Evolutionary conservation across 495 filamentous ascomycete genomes (phyloP), one percentile per base, ranked within the genome.

Genomic region (Talaromyces trachyspermus): DNA sequence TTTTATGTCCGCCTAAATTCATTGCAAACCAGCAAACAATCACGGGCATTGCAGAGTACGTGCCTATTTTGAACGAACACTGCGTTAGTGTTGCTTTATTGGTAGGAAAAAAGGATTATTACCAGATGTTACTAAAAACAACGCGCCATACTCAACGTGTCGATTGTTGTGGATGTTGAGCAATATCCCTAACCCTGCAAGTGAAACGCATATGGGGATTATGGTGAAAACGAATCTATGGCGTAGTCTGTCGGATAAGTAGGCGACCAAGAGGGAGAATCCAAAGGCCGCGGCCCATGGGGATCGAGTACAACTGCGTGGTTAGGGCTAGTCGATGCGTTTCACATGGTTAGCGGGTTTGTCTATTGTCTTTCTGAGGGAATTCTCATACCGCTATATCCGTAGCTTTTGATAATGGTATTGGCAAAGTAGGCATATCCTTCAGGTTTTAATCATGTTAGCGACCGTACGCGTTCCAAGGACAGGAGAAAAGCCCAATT

Each of bases 11-110:
- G 1, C 85, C 85, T 12, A 95, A 66, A 53, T 95, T 95, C 80
- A 95, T 95, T 51, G 84, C 85, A 65, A 89, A 95, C 89, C 90
- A 98, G 60, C 89, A 96, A 0, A 94, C 79, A 29, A 87, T 75
- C 9, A 95, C 78, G 0, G 88, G 89, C 80, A 91, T 86, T 7
- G 87, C 84, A 43, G 76, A 74, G 55, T 86, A 86, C 6, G 44
- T 46, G n/a, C 44, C 44, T n/a, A n/a, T n/a, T n/a, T 37, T n/a
- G 9, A 37, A n/a, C 33, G 14, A 32, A 10, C 14, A 32, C 10
- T 4, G 10, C 10, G 1, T 32, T 32, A 9, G 29, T 9, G 3
- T n/a, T 10, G 29, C 1, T n/a, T 1, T 9, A 32, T 46, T 10
- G 10, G 10, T 30, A 30, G 3, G 60, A 54, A 29, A 46, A 63